A percentile compares a stretch with the other conserved stretches of the same genome.
phyloP scores from a whole-genome alignment of 306 rosid genomes.

The Glycine soja region DNA sequence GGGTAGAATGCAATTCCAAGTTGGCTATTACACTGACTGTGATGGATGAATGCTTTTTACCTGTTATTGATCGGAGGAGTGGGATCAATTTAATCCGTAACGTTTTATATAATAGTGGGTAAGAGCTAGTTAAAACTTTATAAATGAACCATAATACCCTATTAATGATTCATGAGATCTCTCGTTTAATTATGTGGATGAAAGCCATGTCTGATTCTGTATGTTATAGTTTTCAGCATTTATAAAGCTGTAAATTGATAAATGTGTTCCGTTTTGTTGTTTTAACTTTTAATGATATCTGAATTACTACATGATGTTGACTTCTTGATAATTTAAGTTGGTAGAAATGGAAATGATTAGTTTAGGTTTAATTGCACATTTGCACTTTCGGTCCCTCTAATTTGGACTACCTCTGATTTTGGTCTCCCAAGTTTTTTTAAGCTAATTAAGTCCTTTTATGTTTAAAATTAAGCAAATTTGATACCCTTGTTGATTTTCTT shows the following conservation, averaged over 20 bases:
- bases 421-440: not conserved
- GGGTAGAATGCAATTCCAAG: constrained; percentile 90
- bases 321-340: constrained; percentile 24
- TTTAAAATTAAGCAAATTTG: not conserved
- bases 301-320: constrained; percentile 13
- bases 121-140: constrained; percentile 48
- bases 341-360: constrained; percentile 2
- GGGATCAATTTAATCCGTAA: constrained; percentile 89
- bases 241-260: not conserved
- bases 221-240: constrained; percentile 1
- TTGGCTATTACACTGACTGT: constrained; percentile 91
- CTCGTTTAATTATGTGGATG: not conserved
- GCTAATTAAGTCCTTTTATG: not conserved
- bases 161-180: constrained; percentile 25
- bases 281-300: not conserved
- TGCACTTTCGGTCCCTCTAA: not conserved
- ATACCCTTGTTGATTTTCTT: not conserved
- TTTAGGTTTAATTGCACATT: not conserved
- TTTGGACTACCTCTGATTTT: no score
- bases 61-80: constrained; percentile 93
- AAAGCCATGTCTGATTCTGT: not conserved
- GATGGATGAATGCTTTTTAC: constrained; percentile 98
- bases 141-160: not conserved
- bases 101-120: constrained; percentile 90
- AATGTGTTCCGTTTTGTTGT: not conserved